These are phyloP conservation scores for Plantago coronopus DNA, from an alignment of 305 asterid genomes.

Conservation along the genomic window DNA sequence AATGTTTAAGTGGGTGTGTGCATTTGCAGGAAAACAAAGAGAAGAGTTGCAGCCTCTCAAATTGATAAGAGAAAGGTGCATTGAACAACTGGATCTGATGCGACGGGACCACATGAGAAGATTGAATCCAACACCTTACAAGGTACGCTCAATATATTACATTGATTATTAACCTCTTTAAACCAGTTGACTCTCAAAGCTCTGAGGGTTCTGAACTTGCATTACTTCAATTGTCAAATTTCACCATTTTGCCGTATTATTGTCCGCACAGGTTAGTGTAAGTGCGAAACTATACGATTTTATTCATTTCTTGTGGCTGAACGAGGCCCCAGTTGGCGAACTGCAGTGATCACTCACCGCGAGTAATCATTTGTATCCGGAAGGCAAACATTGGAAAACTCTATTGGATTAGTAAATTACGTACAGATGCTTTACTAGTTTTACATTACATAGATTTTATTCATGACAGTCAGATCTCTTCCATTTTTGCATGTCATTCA, in stretches of 20 bases:
- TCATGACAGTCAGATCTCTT: not conserved
- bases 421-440: not conserved
- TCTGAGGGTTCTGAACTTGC: not conserved
- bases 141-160: conserved; percentile 43
- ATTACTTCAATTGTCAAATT: not conserved
- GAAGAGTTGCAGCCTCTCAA: conserved; percentile 65
- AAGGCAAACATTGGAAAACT: conserved; percentile 10
- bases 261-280: conserved; percentile 73
- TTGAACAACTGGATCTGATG: conserved; percentile 79
- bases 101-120: conserved; percentile 97
- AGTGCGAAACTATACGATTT: conserved; percentile 93
- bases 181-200: not conserved
- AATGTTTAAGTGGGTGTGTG: conserved; percentile 5
- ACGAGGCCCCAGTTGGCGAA: conserved; percentile 99
- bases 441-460: not conserved
- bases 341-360: conserved; percentile 42
- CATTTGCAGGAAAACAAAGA: conserved; percentile 51
- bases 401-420: not conserved
- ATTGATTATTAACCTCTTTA: not conserved
- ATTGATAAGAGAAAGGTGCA: conserved; percentile 66
- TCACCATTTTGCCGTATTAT: conserved; percentile 2
- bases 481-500: not conserved
- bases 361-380: not conserved
- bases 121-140: conserved; percentile 97
- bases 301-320: conserved; percentile 97